Evolutionary conservation across 176 grass and related monocot species (phyloP).

Genomic region (maize (Zea mays)): DNA sequence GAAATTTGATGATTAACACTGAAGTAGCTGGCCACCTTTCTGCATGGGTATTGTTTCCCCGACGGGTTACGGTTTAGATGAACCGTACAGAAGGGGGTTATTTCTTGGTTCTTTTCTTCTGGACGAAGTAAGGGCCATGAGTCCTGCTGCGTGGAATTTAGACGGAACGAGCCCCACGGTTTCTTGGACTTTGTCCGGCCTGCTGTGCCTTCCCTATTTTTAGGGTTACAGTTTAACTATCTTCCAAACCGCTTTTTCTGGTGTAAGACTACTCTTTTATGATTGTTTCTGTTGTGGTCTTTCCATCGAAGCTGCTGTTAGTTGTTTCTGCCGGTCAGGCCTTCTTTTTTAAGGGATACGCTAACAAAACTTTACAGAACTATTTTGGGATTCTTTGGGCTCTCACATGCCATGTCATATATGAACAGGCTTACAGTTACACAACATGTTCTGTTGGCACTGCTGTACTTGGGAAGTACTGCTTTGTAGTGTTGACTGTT

Average conservation of each 20-base stretch:
- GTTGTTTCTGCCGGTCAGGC: constrained; percentile 16
- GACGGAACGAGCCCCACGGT: background rate
- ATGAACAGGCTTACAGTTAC: background rate
- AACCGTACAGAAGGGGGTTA: background rate
- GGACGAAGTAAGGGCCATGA: constrained; percentile 43
- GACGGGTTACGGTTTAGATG: too few relatives aligned
- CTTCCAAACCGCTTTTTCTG: constrained; percentile 6
- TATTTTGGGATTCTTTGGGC: background rate
- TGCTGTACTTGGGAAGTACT: background rate
- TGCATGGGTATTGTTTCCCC: too few relatives aligned
- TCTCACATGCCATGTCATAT: background rate
- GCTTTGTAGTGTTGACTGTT: too few relatives aligned
- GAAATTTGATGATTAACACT: background rate
- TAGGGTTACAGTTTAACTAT: background rate
- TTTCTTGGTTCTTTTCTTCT: constrained; percentile 43
- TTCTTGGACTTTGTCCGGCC: background rate
- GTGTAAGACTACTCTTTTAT: background rate
- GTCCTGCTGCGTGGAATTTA: constrained; percentile 4
- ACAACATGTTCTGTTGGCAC: background rate
- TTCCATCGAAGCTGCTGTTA: background rate
- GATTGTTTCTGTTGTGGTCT: background rate
- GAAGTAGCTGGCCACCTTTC: background rate
- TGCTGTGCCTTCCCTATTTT: constrained; percentile 31
- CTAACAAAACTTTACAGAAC: too few relatives aligned
- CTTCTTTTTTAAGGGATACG: background rate